Conservation (phyloP, 371 early-diverging fungal genomes). For the Mortierella sp. region DNA sequence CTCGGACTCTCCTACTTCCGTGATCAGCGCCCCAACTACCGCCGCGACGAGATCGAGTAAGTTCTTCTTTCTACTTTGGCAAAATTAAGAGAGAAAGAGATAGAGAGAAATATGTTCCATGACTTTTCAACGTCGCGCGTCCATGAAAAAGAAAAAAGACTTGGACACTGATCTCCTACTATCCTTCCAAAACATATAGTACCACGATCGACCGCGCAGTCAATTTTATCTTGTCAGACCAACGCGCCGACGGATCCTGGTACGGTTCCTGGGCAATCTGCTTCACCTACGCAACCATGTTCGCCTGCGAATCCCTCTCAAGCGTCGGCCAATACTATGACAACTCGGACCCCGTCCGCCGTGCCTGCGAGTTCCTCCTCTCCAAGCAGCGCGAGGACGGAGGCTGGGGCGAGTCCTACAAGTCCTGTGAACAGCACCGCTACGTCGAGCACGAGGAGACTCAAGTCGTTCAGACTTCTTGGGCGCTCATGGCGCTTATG, state of each 20-base stretch:
- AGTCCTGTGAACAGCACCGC: constrained; percentile 81
- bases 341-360: constrained; percentile 73
- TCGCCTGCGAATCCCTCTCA: constrained; percentile 91
- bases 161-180: neutral
- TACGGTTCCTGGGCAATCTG: constrained; percentile 98
- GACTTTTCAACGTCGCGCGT: neutral
- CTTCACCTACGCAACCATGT: constrained; percentile 97
- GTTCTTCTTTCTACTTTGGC: constrained; percentile 11
- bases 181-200: constrained; percentile 7
- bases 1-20: constrained; percentile 87
- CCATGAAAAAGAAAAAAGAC: neutral
- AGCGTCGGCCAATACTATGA: constrained; percentile 87
- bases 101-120: neutral
- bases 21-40: constrained; percentile 85
- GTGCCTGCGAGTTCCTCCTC: constrained; percentile 91
- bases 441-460: constrained; percentile 77
- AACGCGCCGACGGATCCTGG: constrained; percentile 93
- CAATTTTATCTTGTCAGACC: constrained; percentile 78
- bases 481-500: constrained; percentile 90
- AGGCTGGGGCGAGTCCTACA: constrained; percentile 98
- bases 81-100: neutral
- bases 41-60: constrained; percentile 84
- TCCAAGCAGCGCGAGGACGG: constrained; percentile 91
- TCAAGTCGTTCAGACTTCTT: constrained; percentile 95
- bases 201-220: constrained; percentile 72